Conservation (phyloP, 2,329 filamentous ascomycete genomes). For the Botryotinia convoluta region DNA sequence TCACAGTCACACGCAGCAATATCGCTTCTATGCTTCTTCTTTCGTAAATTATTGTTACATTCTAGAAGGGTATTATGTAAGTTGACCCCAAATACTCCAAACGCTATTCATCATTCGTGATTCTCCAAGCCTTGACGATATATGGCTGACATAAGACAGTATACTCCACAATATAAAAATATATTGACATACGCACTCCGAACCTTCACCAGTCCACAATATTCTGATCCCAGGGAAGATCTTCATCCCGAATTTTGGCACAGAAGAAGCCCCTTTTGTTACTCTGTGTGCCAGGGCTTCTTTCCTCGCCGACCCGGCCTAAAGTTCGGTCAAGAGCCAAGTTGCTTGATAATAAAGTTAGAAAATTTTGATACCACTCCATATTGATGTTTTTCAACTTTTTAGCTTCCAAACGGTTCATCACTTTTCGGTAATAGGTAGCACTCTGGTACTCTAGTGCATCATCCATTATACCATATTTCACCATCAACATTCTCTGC, state of each 20-base stretch:
- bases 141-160: not conserved
- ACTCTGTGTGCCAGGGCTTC: not conserved
- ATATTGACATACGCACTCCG: not conserved
- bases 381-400: not conserved
- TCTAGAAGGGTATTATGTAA: not conserved
- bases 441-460: not conserved
- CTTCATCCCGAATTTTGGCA: constrained; percentile 10
- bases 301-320: not conserved
- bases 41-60: not conserved
- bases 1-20: not conserved
- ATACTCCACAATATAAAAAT: not conserved
- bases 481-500: not conserved
- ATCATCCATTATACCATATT: not conserved
- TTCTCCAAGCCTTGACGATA: not conserved
- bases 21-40: not conserved
- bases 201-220: not conserved
- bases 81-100: not conserved
- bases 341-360: not conserved
- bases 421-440: not conserved
- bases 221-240: constrained; percentile 20
- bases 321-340: not conserved
- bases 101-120: not conserved
- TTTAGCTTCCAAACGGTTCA: not conserved
- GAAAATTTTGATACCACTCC: not conserved
- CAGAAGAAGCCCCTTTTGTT: constrained; percentile 10